Conservation (phyloP, 129 eudicot species). For the Oenanthe sinensis region DNA sequence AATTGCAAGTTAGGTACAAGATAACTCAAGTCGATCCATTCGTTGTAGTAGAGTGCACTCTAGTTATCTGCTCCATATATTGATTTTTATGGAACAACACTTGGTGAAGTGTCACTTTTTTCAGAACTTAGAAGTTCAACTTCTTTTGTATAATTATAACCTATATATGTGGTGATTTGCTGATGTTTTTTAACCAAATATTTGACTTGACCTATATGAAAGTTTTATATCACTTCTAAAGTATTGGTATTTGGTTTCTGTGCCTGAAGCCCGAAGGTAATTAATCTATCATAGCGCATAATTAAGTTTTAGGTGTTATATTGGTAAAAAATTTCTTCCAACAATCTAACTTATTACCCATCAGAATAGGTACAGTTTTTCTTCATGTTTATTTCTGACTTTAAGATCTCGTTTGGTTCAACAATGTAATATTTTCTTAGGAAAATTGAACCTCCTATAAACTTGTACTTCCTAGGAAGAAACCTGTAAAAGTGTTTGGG, state of each 20-base stretch:
- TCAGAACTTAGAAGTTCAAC: neutral
- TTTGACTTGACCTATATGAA: neutral
- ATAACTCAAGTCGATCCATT: neutral
- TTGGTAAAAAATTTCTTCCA: neutral
- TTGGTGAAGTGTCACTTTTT: neutral
- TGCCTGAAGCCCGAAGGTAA: neutral
- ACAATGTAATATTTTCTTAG: neutral
- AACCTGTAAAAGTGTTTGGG: neutral
- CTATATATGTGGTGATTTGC: neutral
- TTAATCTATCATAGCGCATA: neutral
- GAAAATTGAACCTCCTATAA: neutral
- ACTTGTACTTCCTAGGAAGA: neutral
- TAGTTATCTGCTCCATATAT: neutral
- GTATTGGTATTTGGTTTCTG: neutral
- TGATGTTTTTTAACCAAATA: neutral
- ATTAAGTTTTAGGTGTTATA: neutral
- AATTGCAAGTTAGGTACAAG: neutral
- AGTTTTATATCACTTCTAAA: neutral
- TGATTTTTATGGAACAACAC: neutral
- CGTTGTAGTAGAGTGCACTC: neutral
- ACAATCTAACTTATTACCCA: neutral
- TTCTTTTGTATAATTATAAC: neutral
- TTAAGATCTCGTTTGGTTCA: neutral
- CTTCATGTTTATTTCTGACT: neutral
- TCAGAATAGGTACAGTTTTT: neutral